Evolutionary conservation across 352 stramenopile genomes (phyloP).

Genomic region (Aphanomyces euteiches): DNA sequence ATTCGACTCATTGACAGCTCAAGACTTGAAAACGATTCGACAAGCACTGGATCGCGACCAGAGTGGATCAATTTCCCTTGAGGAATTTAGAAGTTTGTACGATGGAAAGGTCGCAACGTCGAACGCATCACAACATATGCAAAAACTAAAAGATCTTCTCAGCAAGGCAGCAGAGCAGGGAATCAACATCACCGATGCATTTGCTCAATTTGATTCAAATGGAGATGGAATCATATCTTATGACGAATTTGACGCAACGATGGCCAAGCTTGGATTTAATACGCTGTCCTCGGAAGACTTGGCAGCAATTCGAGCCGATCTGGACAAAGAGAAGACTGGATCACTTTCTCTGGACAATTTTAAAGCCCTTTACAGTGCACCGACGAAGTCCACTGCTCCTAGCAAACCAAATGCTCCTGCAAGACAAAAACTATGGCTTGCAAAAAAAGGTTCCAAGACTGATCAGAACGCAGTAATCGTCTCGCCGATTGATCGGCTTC

Average conservation of each 20-base stretch:
- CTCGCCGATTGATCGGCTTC: constrained; percentile 24
- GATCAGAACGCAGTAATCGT: background rate
- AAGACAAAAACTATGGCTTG: background rate
- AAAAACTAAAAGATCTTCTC: constrained; percentile 25
- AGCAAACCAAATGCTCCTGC: background rate
- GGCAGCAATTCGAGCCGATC: background rate
- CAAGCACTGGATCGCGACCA: constrained; percentile 54
- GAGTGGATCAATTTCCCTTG: constrained; percentile 58
- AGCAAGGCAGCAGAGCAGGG: constrained; percentile 25
- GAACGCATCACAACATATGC: background rate
- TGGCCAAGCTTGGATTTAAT: constrained; percentile 39
- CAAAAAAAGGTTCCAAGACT: constrained; percentile 1
- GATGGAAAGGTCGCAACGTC: background rate
- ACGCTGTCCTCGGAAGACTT: constrained; percentile 16
- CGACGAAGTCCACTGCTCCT: background rate
- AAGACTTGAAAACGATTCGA: constrained; percentile 27
- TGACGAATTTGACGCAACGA: constrained; percentile 30
- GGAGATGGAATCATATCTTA: constrained; percentile 28
- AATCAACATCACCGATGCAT: constrained; percentile 33
- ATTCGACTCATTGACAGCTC: constrained; percentile 6
- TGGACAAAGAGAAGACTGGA: constrained; percentile 51
- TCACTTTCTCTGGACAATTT: constrained; percentile 57
- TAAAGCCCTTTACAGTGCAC: constrained; percentile 31
- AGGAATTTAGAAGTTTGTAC: constrained; percentile 63
- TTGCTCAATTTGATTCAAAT: constrained; percentile 34